These are phyloP conservation scores for Cryoendolithus antarcticus DNA, from an alignment of 2,329 filamentous ascomycete genomes.

Conservation along the genomic window DNA sequence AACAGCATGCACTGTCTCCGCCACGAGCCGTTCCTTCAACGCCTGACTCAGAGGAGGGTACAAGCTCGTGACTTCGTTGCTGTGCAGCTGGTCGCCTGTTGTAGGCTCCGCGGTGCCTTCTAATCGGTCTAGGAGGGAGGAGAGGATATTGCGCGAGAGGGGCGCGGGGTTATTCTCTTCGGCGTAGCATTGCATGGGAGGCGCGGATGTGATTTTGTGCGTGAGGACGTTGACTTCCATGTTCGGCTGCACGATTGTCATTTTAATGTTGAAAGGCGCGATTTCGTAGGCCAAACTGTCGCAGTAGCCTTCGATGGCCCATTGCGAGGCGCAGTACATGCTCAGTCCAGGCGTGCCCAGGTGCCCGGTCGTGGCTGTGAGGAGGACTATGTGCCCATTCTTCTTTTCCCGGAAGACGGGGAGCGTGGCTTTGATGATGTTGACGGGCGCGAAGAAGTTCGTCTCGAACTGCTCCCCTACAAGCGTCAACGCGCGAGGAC, in stretches of 20 bases:
- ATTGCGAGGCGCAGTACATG: slow-evolving; percentile 83
- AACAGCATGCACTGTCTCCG: slow-evolving; percentile 83
- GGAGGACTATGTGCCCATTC: slow-evolving; percentile 78
- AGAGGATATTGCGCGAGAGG: slow-evolving; percentile 69
- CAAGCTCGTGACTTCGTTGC: slow-evolving; percentile 46
- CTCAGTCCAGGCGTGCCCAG: slow-evolving; percentile 84
- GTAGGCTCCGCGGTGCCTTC: slow-evolving; percentile 26
- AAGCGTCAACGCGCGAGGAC: slow-evolving; percentile 58
- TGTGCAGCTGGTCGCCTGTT: slow-evolving; percentile 34
- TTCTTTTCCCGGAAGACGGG: slow-evolving; percentile 67
- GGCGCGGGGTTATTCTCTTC: slow-evolving; percentile 62
- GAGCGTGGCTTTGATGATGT: slow-evolving; percentile 81
- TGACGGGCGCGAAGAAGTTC: slow-evolving; percentile 91
- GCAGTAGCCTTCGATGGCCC: slow-evolving; percentile 92
- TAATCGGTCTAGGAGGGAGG: slow-evolving; percentile 64
- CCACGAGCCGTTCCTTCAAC: slow-evolving; percentile 61
- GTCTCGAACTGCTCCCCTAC: slow-evolving; percentile 86
- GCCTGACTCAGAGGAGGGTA: slow-evolving; percentile 61
- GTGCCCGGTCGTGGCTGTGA: slow-evolving; percentile 84
- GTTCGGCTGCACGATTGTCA: slow-evolving; percentile 91
- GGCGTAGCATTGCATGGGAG: slow-evolving; percentile 59
- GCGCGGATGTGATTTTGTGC: slow-evolving; percentile 74
- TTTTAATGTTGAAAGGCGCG: slow-evolving; percentile 86
- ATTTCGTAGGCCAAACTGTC: slow-evolving; percentile 92
- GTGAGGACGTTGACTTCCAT: slow-evolving; percentile 83